A percentile compares a stretch with the other conserved stretches of the same genome.
Evolutionary conservation across 225 moss, liverwort and hornwort species (phyloP).

Genomic region (Straminergon stramineum): DNA sequence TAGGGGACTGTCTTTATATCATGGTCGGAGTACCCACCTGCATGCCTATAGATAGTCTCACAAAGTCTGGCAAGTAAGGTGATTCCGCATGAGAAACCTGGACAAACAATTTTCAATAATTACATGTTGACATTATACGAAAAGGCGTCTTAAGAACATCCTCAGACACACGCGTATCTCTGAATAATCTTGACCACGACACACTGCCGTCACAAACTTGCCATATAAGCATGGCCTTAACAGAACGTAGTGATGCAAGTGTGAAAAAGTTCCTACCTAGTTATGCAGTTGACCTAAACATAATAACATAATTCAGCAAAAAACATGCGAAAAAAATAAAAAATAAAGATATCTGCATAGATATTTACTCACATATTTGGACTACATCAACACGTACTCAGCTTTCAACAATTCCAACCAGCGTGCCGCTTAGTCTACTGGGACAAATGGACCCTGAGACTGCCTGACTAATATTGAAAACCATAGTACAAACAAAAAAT

Average conservation of each 20-base stretch:
- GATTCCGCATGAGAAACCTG: slow-evolving; percentile 58
- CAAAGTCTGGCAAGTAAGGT: slow-evolving; percentile 56
- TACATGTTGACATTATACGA: neutral
- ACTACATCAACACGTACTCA: neutral
- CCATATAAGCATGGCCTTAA: neutral
- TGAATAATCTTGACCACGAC: neutral
- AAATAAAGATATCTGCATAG: neutral
- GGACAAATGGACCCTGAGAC: neutral
- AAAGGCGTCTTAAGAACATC: neutral
- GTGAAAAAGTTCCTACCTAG: neutral
- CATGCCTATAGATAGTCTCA: slow-evolving; percentile 73
- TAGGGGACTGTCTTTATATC: neutral
- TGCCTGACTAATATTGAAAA: neutral
- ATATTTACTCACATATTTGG: neutral
- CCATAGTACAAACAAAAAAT: neutral
- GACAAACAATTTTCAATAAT: neutral
- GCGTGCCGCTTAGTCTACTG: neutral
- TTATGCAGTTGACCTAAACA: neutral
- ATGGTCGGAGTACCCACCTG: slow-evolving; percentile 43
- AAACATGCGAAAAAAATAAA: neutral
- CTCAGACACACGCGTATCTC: neutral
- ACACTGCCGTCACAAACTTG: neutral
- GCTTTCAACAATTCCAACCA: neutral
- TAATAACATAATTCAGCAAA: neutral
- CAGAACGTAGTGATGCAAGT: neutral